Evolutionary conservation across 495 filamentous ascomycete species (phyloP).

Genomic region (Emericellopsis terricola): DNA sequence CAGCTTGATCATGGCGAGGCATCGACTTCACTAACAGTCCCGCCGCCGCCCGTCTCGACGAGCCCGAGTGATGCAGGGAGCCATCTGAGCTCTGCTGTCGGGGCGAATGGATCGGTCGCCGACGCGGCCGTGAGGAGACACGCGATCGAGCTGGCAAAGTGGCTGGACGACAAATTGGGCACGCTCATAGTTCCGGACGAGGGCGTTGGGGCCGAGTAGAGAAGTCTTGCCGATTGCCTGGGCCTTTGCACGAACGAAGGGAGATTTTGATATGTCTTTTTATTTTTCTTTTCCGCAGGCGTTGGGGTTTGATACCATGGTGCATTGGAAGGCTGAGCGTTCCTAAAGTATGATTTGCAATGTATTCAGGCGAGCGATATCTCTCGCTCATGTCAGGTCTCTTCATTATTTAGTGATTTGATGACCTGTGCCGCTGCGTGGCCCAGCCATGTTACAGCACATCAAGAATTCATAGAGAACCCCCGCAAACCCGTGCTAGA

Average conservation of each 20-base stretch:
- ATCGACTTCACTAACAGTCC: constrained; percentile 2
- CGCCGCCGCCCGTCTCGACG: constrained; percentile 2
- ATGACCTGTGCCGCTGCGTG: too few relatives aligned
- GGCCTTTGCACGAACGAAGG: background rate
- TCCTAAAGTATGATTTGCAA: too few relatives aligned
- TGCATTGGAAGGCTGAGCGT: too few relatives aligned
- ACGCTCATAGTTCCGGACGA: constrained; percentile 24
- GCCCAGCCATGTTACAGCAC: too few relatives aligned
- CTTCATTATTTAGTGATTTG: too few relatives aligned
- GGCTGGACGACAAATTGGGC: constrained; percentile 24
- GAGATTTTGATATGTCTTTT: background rate
- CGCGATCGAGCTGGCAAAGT: constrained; percentile 26
- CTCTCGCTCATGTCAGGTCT: too few relatives aligned
- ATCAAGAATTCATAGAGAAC: too few relatives aligned
- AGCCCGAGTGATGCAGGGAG: constrained; percentile 16
- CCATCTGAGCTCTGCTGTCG: constrained; percentile 10
- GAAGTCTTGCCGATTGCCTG: background rate
- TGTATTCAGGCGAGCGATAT: too few relatives aligned
- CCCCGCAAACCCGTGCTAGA: too few relatives aligned
- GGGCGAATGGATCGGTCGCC: constrained; percentile 10
- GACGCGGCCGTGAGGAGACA: constrained; percentile 23
- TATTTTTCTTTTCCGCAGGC: background rate
- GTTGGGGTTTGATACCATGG: too few relatives aligned
- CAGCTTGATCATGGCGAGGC: background rate
- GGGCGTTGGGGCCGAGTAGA: constrained; percentile 12